Evolutionary conservation across 306 rosid species (phyloP).

Genomic region (Phaseolus lunatus): DNA sequence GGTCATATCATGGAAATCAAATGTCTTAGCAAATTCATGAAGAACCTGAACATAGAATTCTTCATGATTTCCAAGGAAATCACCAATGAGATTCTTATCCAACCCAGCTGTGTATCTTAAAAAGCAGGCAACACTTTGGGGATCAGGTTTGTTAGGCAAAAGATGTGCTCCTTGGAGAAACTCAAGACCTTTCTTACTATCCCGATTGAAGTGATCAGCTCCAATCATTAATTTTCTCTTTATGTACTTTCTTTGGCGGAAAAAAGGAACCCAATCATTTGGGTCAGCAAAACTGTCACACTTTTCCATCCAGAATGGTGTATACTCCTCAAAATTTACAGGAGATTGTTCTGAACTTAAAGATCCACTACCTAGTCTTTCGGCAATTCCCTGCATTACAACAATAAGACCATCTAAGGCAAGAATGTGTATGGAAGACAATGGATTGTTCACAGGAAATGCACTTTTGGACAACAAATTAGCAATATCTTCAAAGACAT

Average conservation of each 20-base stretch:
- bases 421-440: slow-evolving; percentile 79
- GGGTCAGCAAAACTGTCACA: slow-evolving; percentile 77
- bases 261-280: slow-evolving; percentile 84
- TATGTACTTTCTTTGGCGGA: slow-evolving; percentile 66
- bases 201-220: slow-evolving; percentile 91
- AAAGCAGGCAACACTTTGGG: slow-evolving; percentile 91
- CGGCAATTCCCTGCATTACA: slow-evolving; percentile 86
- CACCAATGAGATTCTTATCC: slow-evolving; percentile 92
- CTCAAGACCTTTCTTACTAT: slow-evolving; percentile 87
- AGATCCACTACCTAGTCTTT: slow-evolving; percentile 68
- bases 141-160: slow-evolving; percentile 88
- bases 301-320: slow-evolving; percentile 85
- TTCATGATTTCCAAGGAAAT: slow-evolving; percentile 88
- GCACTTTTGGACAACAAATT: slow-evolving; percentile 79
- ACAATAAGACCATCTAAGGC: slow-evolving; percentile 88
- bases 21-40: slow-evolving; percentile 83
- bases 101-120: slow-evolving; percentile 84
- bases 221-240: slow-evolving; percentile 86
- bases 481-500: slow-evolving; percentile 80
- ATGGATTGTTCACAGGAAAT: slow-evolving; percentile 76
- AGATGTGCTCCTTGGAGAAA: slow-evolving; percentile 93
- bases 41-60: slow-evolving; percentile 90
- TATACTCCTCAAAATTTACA: slow-evolving; percentile 69
- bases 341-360: slow-evolving; percentile 53
- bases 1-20: slow-evolving; percentile 86